Evolutionary conservation across 306 rosid genomes (phyloP).

Genomic region (Cicer pinnatifidum): DNA sequence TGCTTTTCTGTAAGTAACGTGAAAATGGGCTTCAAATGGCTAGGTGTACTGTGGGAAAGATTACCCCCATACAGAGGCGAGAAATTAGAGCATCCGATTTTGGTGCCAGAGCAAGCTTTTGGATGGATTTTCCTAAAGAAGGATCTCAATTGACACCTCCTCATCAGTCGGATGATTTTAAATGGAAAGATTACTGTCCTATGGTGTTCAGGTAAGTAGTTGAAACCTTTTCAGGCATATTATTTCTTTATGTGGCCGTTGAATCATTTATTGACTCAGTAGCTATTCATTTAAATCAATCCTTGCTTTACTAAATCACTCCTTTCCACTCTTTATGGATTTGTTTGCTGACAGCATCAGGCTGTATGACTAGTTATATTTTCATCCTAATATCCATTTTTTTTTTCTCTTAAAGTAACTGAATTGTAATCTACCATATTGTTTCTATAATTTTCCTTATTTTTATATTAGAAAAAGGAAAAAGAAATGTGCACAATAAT

Average conservation of each 20-base stretch:
- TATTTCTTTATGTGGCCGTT: slow-evolving; percentile 27
- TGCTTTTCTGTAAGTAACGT: slow-evolving; percentile 43
- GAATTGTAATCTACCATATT: slow-evolving; percentile 27
- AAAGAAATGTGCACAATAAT: neutral
- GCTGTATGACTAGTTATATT: slow-evolving; percentile 13
- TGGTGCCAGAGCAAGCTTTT: slow-evolving; percentile 96
- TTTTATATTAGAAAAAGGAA: neutral
- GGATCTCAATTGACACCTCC: slow-evolving; percentile 96
- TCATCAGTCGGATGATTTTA: slow-evolving; percentile 95
- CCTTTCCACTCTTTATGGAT: slow-evolving; percentile 13
- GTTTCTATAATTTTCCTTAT: slow-evolving; percentile 4
- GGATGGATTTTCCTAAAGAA: slow-evolving; percentile 97
- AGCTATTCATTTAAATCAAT: slow-evolving; percentile 35
- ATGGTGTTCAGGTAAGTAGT: slow-evolving; percentile 93
- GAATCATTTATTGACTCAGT: slow-evolving; percentile 39
- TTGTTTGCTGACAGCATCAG: slow-evolving; percentile 28
- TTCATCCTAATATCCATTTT: slow-evolving; percentile 6
- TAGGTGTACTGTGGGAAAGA: slow-evolving; percentile 98
- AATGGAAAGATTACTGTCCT: slow-evolving; percentile 98
- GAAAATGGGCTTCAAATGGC: slow-evolving; percentile 53
- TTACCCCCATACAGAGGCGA: slow-evolving; percentile 94
- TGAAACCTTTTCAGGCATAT: slow-evolving; percentile 31
- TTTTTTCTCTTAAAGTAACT: slow-evolving; percentile 14
- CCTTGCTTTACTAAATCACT: slow-evolving; percentile 21
- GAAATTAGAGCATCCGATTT: slow-evolving; percentile 91